Evolutionary conservation across 345 rosid species (phyloP), one percentile per base, ranked within the genome.

Genomic region (Aquilaria yunnanensis): DNA sequence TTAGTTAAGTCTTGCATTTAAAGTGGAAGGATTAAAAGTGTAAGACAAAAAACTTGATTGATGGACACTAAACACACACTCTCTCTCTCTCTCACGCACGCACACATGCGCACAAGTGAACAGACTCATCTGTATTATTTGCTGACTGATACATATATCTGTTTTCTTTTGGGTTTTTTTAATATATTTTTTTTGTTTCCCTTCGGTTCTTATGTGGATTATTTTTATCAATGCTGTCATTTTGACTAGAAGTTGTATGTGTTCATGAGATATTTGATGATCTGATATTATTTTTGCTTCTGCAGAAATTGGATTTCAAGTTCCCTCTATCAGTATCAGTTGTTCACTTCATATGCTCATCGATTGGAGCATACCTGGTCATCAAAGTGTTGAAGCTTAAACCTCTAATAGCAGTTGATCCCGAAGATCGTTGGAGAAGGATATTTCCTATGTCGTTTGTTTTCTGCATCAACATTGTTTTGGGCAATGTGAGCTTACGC

Each of bases 361-460:
- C 91, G 7, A 63, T 85, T 51, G 91, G 91, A 69, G 91, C 91
- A 32, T 85, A 80, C 72, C 14, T 82, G 34, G 85, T 73, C 16
- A 85, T 85, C 74, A 82, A 82, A 66, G 84, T 85, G 70, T 67
- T 85, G 74, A 83, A 85, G 71, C 64, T 85, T 47, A 85, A 85
- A 63, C 91, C 91, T 13, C 63, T 85, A 69, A 83, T 85, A 66
- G 32, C 53, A 13, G 88, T 85, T 45, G 88, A 83, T 6, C 62
- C 85, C 4, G 91, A 85, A 78, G 91, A 82, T 77, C 82, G 84
- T 54, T 85, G 91, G 91, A 75, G 79, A 70, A 72, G 88, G 69
- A 85, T 85, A 55, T 82, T 82, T 71, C 91, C 91, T 10, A 85
- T 85, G 91, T 85, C 91, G 2, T 83, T 82, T 56, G 88, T 85